Evolutionary conservation across 805 yeast species (phyloP), one percentile per base, ranked within the genome.

Genomic region (Zygosaccharomyces bisporus): DNA sequence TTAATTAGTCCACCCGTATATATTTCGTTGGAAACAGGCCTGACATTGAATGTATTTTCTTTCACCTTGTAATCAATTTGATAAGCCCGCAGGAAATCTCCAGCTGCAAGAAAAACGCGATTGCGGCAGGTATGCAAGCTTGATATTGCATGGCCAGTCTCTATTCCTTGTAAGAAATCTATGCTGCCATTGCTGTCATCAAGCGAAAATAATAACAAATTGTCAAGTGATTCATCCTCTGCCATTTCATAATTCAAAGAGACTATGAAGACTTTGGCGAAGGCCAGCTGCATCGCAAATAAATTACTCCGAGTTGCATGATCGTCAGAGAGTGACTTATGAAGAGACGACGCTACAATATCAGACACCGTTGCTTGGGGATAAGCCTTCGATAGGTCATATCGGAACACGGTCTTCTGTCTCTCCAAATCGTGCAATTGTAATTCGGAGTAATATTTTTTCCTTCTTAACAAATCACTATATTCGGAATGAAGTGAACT

Each of bases 201-300:
- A 16, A 69, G 46, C 0, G 69, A 55, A 37, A 68, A 66, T 6
- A 69, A 45, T 49, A 64, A 46, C 9, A 69, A 36, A 21, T 70
- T 64, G 6, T 64, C 51, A 4, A 52, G 41, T 4, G 38, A 39
- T 1, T 60, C 60, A 14, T 63, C 66, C 39, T 67, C 68, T 6
- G 62, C 53, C 8, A 47, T 43, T 39, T 67, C 67, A 40, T 58
- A 60, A 24, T 58, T 50, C 39, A 70, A 61, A 5, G 72, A 60
- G 1, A 67, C 63, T 3, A 66, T 46, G 50, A 68, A 66, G 44
- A 72, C 68, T 43, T 63, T 67, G 6, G 60, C 54, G n/a, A 68
- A 52, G 3, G 66, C 55, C 23, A 63, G 52, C 34, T 62, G 59
- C 49, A 67, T 64, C 0, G 69, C 72, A 40, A 56, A 52, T 10